Conservation (phyloP, 140 eudicot genomes). For the Anethum foeniculum region DNA sequence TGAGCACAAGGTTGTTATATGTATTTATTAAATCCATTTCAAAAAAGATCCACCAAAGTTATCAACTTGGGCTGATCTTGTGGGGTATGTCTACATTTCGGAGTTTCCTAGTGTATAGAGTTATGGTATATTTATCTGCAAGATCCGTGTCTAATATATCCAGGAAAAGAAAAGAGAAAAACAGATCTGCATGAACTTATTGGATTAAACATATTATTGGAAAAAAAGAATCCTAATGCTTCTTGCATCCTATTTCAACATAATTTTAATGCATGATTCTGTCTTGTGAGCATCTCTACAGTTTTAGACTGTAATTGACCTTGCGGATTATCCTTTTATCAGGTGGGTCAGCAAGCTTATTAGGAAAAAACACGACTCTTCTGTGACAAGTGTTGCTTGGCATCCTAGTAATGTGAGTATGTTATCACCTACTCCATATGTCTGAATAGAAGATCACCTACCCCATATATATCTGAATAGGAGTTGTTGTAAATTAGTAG, state of each 20-base stretch:
- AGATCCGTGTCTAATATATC: background rate
- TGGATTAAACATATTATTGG: background rate
- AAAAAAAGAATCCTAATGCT: slow-evolving; percentile 1
- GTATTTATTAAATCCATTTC: background rate
- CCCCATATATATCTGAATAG: background rate
- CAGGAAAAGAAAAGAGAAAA: background rate
- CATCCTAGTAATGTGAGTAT: slow-evolving; percentile 84
- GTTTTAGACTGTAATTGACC: slow-evolving; percentile 10
- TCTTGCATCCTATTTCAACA: slow-evolving; percentile 5
- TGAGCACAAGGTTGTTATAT: background rate
- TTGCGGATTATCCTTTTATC: slow-evolving; percentile 16
- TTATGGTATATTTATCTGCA: background rate
- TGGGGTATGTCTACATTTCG: background rate
- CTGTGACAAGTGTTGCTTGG: slow-evolving; percentile 98
- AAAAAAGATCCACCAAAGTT: background rate
- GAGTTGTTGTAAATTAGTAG: background rate
- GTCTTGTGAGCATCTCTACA: slow-evolving; percentile 9
- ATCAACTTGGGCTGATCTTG: background rate
- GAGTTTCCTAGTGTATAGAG: background rate
- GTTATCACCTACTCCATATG: background rate
- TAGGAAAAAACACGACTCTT: slow-evolving; percentile 87
- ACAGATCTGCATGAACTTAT: background rate
- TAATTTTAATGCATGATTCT: slow-evolving; percentile 12
- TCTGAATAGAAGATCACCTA: background rate
- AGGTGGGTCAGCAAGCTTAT: slow-evolving; percentile 99